Evolutionary conservation across 805 yeast species (phyloP).

Genomic region (Maudiozyma barnettii): DNA sequence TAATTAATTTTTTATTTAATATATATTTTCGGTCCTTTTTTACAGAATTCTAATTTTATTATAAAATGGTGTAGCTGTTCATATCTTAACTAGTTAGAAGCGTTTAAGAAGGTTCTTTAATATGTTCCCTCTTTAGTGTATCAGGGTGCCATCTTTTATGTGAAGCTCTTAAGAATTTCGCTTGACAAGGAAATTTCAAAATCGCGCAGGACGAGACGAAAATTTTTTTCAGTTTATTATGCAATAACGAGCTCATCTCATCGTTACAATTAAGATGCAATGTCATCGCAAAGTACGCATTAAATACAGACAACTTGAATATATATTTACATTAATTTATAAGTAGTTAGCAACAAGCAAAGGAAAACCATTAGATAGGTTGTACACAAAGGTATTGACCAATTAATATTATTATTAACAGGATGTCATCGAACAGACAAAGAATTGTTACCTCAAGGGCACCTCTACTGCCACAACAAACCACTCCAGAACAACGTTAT

Average conservation of each 20-base stretch:
- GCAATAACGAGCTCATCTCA: not conserved
- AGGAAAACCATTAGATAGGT: too few relatives aligned
- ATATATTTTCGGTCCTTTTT: not conserved
- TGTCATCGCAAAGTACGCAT: not conserved
- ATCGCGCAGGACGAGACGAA: not conserved
- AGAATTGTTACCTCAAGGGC: conserved; percentile 57
- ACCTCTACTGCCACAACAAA: conserved; percentile 66
- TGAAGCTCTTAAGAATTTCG: too few relatives aligned
- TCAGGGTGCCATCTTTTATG: too few relatives aligned
- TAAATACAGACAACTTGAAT: not conserved
- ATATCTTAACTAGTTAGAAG: too few relatives aligned
- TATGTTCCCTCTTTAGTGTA: too few relatives aligned
- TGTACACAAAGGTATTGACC: too few relatives aligned
- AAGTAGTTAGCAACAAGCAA: too few relatives aligned
- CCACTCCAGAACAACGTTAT: conserved; percentile 87
- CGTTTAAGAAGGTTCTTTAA: too few relatives aligned
- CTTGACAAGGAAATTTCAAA: not conserved
- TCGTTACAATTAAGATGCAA: not conserved
- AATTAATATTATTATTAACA: not conserved
- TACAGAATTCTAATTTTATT: too few relatives aligned
- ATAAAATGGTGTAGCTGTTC: too few relatives aligned
- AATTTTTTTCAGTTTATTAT: not conserved
- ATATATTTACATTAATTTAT: too few relatives aligned
- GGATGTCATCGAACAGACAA: conserved; percentile 67
- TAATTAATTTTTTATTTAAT: not conserved